Conservation (phyloP, 352 stramenopile genomes). For the Globisporangium iwayamae region DNA sequence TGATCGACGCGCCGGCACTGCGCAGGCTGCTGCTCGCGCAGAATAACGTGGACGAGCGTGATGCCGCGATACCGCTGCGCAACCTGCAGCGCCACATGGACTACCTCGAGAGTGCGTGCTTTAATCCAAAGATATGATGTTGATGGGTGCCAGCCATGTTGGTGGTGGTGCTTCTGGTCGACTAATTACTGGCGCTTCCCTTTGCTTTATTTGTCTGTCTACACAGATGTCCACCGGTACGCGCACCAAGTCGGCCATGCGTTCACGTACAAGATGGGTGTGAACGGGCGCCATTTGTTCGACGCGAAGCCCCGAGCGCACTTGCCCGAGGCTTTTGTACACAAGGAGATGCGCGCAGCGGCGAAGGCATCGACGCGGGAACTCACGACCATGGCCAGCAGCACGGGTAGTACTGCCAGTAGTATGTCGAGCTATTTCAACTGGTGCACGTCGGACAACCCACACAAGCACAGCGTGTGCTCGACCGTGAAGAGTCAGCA, state of each 20-base stretch:
- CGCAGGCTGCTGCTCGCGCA: constrained; percentile 45
- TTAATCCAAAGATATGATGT: neutral
- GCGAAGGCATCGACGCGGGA: constrained; percentile 19
- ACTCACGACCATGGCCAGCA: constrained; percentile 22
- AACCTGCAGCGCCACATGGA: constrained; percentile 74
- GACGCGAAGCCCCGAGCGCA: constrained; percentile 33
- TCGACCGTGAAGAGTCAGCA: constrained; percentile 78
- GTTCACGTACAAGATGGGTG: constrained; percentile 67
- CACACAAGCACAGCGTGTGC: constrained; percentile 60
- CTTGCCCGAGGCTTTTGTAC: constrained; percentile 54
- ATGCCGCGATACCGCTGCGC: constrained; percentile 25
- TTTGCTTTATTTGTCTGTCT: neutral
- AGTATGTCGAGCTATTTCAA: constrained; percentile 43
- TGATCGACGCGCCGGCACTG: constrained; percentile 39
- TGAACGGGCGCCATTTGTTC: constrained; percentile 60
- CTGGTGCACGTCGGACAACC: constrained; percentile 70
- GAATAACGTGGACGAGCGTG: constrained; percentile 23
- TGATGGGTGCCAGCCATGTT: neutral
- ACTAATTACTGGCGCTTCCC: neutral
- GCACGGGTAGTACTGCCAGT: constrained; percentile 10
- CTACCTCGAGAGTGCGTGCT: constrained; percentile 63
- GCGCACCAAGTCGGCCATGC: constrained; percentile 47
- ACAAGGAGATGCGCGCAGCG: constrained; percentile 44
- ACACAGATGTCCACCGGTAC: constrained; percentile 56
- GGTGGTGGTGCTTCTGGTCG: neutral